Conservation (phyloP, 768 basidiomycete genomes). For the Kwoniella shandongensis region DNA sequence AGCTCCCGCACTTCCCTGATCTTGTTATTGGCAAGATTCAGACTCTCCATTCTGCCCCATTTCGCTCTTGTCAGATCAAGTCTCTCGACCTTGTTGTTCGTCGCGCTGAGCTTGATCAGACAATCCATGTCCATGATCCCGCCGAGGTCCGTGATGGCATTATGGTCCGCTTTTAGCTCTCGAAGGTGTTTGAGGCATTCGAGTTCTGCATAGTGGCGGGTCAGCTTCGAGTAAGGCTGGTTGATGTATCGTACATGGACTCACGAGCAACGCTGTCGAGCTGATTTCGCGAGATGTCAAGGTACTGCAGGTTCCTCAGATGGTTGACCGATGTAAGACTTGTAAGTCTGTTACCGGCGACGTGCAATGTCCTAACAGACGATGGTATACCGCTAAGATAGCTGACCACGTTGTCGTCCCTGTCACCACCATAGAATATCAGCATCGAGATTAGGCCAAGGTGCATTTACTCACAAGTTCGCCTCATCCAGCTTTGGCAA, state of each 20-base stretch:
- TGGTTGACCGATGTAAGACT: conserved; percentile 85
- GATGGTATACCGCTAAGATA: conserved; percentile 57
- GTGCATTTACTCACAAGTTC: conserved; percentile 77
- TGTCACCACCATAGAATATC: conserved; percentile 56
- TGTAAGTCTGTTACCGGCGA: conserved; percentile 65
- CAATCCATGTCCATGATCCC: conserved; percentile 77
- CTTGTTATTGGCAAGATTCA: conserved; percentile 77
- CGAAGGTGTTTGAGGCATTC: conserved; percentile 78
- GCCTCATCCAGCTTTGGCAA: conserved; percentile 70
- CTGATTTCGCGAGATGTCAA: conserved; percentile 88
- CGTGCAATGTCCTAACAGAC: conserved; percentile 51
- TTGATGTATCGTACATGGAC: conserved; percentile 50
- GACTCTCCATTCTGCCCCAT: conserved; percentile 66
- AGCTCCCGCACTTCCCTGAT: conserved; percentile 65
- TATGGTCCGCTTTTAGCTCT: conserved; percentile 86
- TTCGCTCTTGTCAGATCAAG: conserved; percentile 57
- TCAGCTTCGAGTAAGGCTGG: no score
- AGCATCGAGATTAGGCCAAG: no score
- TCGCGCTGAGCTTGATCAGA: conserved; percentile 78
- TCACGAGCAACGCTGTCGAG: conserved; percentile 82
- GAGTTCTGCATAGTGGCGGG: conserved; percentile 62
- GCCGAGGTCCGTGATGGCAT: conserved; percentile 69
- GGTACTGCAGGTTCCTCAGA: conserved; percentile 75
- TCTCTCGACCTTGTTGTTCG: conserved; percentile 67
- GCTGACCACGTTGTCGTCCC: conserved; percentile 53